phyloP scores from a whole-genome alignment of 208 protist genomes.

The Porcisia deanei region DNA sequence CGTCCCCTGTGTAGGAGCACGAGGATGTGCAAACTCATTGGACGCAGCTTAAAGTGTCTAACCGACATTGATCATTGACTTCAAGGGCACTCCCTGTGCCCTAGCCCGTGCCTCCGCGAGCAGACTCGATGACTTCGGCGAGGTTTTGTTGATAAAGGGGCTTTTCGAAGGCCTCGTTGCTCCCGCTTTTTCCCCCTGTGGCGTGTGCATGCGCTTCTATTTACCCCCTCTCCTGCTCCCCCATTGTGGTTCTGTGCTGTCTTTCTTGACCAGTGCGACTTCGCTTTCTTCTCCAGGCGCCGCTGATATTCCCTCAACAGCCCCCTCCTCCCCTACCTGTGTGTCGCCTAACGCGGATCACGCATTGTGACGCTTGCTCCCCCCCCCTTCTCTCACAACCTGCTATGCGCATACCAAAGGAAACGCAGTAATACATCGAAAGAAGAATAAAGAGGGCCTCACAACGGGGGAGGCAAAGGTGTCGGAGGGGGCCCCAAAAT shows the following conservation, averaged over 20 bases:
- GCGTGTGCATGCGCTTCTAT: neutral
- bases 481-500: no score
- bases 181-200: neutral
- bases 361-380: neutral
- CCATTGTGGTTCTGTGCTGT: neutral
- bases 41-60: neutral
- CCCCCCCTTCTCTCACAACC: neutral
- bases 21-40: neutral
- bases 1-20: neutral
- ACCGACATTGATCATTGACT: neutral
- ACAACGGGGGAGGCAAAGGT: no score
- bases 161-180: neutral
- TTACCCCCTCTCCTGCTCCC: neutral
- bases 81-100: neutral
- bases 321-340: neutral
- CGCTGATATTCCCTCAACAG: neutral
- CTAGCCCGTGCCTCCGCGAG: neutral
- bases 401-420: neutral
- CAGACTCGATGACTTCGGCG: neutral
- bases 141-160: neutral
- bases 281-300: neutral
- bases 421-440: neutral
- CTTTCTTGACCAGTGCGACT: neutral
- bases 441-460: no score
- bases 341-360: neutral